These are phyloP conservation scores for Thermothielavioides terrestris DNA, from an alignment of 495 filamentous ascomycete genomes.

Conservation along the genomic window DNA sequence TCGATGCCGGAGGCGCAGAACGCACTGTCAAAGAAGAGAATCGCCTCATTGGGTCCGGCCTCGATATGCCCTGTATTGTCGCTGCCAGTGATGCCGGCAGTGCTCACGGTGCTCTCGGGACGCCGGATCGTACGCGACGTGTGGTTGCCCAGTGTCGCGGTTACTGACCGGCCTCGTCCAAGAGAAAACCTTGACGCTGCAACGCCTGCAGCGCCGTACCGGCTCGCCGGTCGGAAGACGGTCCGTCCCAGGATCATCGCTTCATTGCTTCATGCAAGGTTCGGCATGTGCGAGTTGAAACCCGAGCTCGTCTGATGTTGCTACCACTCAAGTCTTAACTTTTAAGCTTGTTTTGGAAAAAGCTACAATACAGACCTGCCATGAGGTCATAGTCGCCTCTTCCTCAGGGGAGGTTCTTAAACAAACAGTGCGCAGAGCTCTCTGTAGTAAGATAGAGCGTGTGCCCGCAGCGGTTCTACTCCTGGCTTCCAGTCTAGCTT, in stretches of 20 bases:
- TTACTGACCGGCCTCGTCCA: neutral
- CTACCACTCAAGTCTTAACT: neutral
- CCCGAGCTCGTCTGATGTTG: neutral
- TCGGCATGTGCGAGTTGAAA: no score
- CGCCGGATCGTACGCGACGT: neutral
- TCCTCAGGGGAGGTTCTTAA: no score
- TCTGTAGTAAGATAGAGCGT: no score
- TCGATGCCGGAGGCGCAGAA: neutral
- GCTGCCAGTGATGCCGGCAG: conserved; percentile 29
- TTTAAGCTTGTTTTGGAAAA: neutral
- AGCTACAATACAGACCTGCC: no score
- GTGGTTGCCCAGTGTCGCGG: neutral
- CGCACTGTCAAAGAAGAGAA: conserved; percentile 87
- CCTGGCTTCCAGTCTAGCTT: no score
- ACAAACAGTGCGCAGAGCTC: no score
- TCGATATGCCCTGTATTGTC: conserved; percentile 69
- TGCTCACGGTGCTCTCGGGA: conserved; percentile 35
- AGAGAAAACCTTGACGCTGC: conserved; percentile 1
- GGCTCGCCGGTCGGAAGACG: conserved; percentile 8
- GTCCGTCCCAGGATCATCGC: conserved; percentile 23
- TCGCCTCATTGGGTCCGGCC: conserved; percentile 58
- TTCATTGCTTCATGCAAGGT: no score
- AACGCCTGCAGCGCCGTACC: neutral
- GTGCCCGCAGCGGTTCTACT: no score
- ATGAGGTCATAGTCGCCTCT: no score